Evolutionary conservation across 768 basidiomycete species (phyloP).

Genomic region (Mycena belliarum): DNA sequence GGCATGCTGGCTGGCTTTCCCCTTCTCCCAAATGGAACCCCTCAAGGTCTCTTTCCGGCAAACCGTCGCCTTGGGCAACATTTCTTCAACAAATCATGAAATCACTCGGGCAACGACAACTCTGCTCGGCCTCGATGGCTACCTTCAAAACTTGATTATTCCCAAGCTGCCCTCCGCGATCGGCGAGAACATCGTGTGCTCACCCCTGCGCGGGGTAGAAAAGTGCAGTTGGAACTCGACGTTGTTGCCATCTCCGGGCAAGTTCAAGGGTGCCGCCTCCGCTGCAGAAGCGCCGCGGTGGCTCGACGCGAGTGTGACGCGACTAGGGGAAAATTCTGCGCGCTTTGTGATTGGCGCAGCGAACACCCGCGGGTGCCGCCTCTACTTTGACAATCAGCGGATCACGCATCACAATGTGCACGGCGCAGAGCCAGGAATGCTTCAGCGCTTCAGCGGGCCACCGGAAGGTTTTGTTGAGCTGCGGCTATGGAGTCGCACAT

Average conservation of each 20-base stretch:
- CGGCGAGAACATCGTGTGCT: constrained; percentile 35
- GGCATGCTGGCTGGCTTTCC: constrained; percentile 51
- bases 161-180: constrained; percentile 54
- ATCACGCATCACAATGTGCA: constrained; percentile 44
- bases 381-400: constrained; percentile 54
- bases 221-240: constrained; percentile 49
- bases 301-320: constrained; percentile 44
- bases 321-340: constrained; percentile 47
- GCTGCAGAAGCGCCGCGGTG: constrained; percentile 29
- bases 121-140: constrained; percentile 46
- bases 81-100: constrained; percentile 25
- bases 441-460: constrained; percentile 33
- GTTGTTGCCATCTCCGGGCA: constrained; percentile 41
- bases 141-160: constrained; percentile 44
- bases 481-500: constrained; percentile 61
- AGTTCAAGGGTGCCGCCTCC: background rate
- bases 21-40: constrained; percentile 62
- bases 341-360: constrained; percentile 50
- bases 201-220: constrained; percentile 30
- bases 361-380: constrained; percentile 64
- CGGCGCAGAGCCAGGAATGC: constrained; percentile 38
- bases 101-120: constrained; percentile 40
- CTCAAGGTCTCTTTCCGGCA: constrained; percentile 77
- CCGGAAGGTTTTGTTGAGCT: constrained; percentile 38
- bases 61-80: constrained; percentile 44